These are phyloP conservation scores for Quercus cerris DNA, from an alignment of 306 rosid species.

Conservation along the genomic window DNA sequence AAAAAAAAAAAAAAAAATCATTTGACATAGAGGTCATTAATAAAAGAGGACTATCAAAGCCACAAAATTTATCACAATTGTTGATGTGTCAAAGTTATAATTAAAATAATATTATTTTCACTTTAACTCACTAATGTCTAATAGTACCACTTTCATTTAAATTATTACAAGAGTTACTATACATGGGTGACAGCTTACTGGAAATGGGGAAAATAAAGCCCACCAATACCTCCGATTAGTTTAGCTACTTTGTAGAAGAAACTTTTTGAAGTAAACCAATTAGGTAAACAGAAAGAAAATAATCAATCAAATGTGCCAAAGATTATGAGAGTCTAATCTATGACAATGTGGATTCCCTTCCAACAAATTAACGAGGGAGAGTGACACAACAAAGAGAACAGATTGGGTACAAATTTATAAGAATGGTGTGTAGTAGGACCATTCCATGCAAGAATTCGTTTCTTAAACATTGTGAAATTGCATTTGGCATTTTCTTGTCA, in stretches of 20 bases:
- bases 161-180: no score
- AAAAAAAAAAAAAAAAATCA: no score
- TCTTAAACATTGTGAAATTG: conserved; percentile 20
- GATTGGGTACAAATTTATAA: background rate
- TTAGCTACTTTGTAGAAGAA: background rate
- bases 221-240: no score
- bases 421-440: conserved; percentile 2
- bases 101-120: no score
- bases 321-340: background rate
- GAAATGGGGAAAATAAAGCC: no score
- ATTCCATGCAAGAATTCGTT: background rate
- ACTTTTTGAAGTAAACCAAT: background rate
- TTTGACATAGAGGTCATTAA: no score
- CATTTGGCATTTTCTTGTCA: conserved; percentile 60
- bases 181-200: no score
- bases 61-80: no score
- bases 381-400: conserved; percentile 23
- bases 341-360: background rate
- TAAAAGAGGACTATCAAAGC: no score
- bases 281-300: background rate
- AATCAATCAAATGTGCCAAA: background rate
- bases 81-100: no score
- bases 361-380: conserved; percentile 13
- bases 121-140: no score
- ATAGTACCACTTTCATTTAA: no score